phyloP scores from a whole-genome alignment of 495 filamentous ascomycete genomes.

The Aspergillus coremiiformis region DNA sequence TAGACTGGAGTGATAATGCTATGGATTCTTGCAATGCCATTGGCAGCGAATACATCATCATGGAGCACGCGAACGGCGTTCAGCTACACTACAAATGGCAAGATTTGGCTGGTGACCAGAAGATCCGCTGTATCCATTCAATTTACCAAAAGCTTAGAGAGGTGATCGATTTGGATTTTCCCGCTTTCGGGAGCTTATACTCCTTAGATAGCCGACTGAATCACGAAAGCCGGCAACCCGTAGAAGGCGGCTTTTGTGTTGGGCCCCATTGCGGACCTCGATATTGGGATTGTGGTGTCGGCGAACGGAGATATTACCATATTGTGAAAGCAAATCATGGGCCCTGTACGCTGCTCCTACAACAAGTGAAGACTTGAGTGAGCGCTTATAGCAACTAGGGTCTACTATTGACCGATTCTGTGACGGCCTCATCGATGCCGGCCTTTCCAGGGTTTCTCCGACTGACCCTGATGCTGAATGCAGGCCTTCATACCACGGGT shows the following conservation, averaged over 20 bases:
- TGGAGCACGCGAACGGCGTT: slow-evolving; percentile 33
- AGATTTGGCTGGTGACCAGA: slow-evolving; percentile 26
- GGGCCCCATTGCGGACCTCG: slow-evolving; percentile 34
- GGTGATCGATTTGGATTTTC: slow-evolving; percentile 29
- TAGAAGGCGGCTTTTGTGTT: slow-evolving; percentile 29
- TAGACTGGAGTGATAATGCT: slow-evolving; percentile 29
- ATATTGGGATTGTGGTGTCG: slow-evolving; percentile 32
- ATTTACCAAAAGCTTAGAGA: slow-evolving; percentile 27
- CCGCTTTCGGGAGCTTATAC: slow-evolving; percentile 37
- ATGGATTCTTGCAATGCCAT: slow-evolving; percentile 25
- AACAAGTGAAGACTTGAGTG: too few species aligned
- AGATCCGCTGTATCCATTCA: slow-evolving; percentile 26
- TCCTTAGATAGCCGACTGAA: slow-evolving; percentile 10
- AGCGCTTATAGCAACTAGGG: too few species aligned
- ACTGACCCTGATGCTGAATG: slow-evolving; percentile 3
- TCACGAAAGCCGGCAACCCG: slow-evolving; percentile 12
- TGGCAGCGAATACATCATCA: slow-evolving; percentile 42
- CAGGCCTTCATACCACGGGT: slow-evolving; percentile 22
- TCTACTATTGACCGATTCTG: slow-evolving; percentile 23
- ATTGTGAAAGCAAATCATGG: slow-evolving; percentile 21
- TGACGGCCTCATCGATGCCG: slow-evolving; percentile 32
- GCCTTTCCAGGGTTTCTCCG: slow-evolving; percentile 28
- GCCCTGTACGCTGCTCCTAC: slow-evolving; percentile 28
- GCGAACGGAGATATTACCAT: slow-evolving; percentile 19
- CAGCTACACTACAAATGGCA: slow-evolving; percentile 31